These are phyloP conservation scores for Xylaria grammica DNA, from an alignment of 495 filamentous ascomycete species.

Conservation along the genomic window DNA sequence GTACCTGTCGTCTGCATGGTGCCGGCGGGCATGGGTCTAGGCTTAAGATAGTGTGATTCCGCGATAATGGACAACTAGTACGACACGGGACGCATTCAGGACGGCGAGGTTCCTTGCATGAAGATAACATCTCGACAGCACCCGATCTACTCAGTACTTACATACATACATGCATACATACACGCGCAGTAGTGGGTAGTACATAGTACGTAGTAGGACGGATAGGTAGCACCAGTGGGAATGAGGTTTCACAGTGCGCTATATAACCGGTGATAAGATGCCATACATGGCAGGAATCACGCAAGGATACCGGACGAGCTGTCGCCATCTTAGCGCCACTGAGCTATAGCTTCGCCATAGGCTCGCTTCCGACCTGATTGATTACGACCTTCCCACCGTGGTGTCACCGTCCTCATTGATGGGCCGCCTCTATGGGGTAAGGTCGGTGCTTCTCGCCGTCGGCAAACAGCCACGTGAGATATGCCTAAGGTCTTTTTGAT, in stretches of 20 bases:
- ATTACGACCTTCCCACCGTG: neutral
- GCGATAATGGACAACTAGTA: too few species aligned
- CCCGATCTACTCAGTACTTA: too few species aligned
- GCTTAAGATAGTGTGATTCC: too few species aligned
- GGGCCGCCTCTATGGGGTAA: neutral
- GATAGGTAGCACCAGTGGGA: too few species aligned
- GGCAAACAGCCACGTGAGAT: neutral
- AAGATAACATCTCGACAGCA: too few species aligned
- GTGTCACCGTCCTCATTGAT: neutral
- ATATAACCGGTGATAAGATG: neutral
- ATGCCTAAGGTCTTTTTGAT: neutral
- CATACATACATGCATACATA: too few species aligned
- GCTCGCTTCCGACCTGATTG: neutral
- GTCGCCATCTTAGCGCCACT: neutral
- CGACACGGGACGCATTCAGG: too few species aligned
- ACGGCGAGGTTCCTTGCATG: too few species aligned
- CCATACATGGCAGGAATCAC: constrained; percentile 8
- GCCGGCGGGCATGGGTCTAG: too few species aligned
- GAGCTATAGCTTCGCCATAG: neutral
- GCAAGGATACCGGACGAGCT: neutral
- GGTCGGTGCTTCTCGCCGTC: neutral
- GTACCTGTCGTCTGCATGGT: too few species aligned
- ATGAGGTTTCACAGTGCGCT: neutral
- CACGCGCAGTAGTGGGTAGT: too few species aligned
- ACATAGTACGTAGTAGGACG: too few species aligned